Evolutionary conservation across 2,329 filamentous ascomycete species (phyloP).

Genomic region (Paracoccidioides brasiliensis): DNA sequence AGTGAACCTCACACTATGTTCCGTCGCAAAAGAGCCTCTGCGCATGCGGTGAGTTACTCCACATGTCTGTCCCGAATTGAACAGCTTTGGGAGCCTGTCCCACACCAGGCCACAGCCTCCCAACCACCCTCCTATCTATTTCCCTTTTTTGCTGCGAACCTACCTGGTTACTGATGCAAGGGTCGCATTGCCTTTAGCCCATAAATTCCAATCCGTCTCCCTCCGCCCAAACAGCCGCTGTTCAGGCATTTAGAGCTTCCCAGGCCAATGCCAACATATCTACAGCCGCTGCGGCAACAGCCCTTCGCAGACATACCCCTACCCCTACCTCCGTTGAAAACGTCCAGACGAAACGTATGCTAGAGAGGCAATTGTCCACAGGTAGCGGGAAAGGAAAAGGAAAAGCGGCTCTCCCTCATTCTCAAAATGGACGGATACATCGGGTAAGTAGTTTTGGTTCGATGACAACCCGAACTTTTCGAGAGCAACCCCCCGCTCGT

Average conservation of each 20-base stretch:
- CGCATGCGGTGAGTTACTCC: slow-evolving; percentile 28
- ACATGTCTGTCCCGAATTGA: not conserved
- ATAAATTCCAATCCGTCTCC: slow-evolving; percentile 52
- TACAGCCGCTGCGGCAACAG: slow-evolving; percentile 73
- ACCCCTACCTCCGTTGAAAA: slow-evolving; percentile 68
- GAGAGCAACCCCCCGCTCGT: slow-evolving; percentile 53
- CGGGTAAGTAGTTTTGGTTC: slow-evolving; percentile 60
- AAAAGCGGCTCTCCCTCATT: slow-evolving; percentile 23
- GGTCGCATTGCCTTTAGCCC: slow-evolving; percentile 34
- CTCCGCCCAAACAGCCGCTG: slow-evolving; percentile 66
- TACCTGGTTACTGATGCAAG: not conserved
- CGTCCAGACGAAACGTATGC: slow-evolving; percentile 76
- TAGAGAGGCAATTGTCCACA: slow-evolving; percentile 56
- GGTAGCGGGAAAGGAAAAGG: slow-evolving; percentile 38
- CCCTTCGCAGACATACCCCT: slow-evolving; percentile 63
- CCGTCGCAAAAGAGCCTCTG: slow-evolving; percentile 29
- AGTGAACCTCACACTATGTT: slow-evolving; percentile 23
- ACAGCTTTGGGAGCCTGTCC: not conserved
- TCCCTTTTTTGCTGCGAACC: not conserved
- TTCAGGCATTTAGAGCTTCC: slow-evolving; percentile 63
- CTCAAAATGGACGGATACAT: slow-evolving; percentile 38
- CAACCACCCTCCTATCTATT: not conserved
- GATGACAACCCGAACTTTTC: slow-evolving; percentile 81
- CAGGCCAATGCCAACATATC: slow-evolving; percentile 56
- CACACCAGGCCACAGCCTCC: not conserved